Evolutionary conservation across 148 eudicot species (phyloP).

Genomic region (Spergularia marina): DNA sequence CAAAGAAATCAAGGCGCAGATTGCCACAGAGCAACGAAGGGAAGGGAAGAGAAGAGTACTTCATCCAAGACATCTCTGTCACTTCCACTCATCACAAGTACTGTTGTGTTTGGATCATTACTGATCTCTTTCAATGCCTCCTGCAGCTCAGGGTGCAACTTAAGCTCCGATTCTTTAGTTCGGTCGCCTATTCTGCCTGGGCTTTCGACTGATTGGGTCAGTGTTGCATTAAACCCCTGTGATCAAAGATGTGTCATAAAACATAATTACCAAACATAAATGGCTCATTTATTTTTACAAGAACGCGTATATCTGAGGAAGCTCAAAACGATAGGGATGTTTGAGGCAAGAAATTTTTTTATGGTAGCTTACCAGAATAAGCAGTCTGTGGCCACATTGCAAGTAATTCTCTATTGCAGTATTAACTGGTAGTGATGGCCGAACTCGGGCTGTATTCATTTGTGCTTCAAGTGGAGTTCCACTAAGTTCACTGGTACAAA

Average conservation of each 20-base stretch:
- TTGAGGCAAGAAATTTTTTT: background rate
- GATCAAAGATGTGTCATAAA: background rate
- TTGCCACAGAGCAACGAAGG: background rate
- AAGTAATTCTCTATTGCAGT: conserved; percentile 41
- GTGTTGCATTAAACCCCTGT: conserved; percentile 79
- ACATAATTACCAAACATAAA: too few relatives aligned
- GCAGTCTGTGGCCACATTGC: conserved; percentile 53
- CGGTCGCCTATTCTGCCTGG: conserved; percentile 53
- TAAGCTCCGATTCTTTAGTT: conserved; percentile 60
- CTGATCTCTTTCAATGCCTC: conserved; percentile 54
- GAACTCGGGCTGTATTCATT: conserved; percentile 50
- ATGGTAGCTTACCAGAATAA: conserved; percentile 51
- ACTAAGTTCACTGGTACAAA: conserved; percentile 60
- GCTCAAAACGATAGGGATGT: background rate
- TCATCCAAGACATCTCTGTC: conserved; percentile 56
- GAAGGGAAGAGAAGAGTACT: conserved; percentile 31
- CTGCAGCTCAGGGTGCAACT: conserved; percentile 54
- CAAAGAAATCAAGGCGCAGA: background rate
- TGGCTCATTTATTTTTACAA: too few relatives aligned
- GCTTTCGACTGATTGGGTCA: conserved; percentile 55
- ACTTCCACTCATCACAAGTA: conserved; percentile 70
- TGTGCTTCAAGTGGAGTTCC: conserved; percentile 66
- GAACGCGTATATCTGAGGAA: too few relatives aligned
- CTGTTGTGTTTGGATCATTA: conserved; percentile 56
- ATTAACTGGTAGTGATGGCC: conserved; percentile 48